phyloP scores from a whole-genome alignment of 768 basidiomycete species.

The Trametes gibbosa region DNA sequence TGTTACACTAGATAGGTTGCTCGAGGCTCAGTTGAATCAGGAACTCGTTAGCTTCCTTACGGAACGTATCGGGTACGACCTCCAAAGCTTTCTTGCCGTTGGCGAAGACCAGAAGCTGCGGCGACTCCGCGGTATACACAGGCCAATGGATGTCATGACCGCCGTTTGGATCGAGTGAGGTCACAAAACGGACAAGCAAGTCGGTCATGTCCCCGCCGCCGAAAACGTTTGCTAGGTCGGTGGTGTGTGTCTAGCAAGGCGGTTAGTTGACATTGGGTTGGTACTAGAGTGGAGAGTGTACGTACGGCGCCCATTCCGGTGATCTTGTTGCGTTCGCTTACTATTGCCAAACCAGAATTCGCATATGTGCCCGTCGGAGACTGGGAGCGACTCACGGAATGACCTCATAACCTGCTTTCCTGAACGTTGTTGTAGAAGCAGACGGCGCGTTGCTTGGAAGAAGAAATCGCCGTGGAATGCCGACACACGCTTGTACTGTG shows the following conservation, averaged over 20 bases:
- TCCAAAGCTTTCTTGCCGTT: constrained; percentile 30
- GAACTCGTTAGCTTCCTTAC: constrained; percentile 35
- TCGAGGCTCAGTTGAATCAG: constrained; percentile 4
- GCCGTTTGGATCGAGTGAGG: constrained; percentile 42
- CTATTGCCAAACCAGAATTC: not conserved
- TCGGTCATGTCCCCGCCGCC: constrained; percentile 43
- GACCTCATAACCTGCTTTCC: constrained; percentile 41
- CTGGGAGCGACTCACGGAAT: constrained; percentile 32
- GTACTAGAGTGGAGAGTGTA: not conserved
- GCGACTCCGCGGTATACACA: constrained; percentile 35
- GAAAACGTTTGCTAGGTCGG: constrained; percentile 44
- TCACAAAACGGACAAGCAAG: constrained; percentile 43
- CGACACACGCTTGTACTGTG: constrained; percentile 51
- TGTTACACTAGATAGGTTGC: constrained; percentile 27
- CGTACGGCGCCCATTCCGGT: not conserved
- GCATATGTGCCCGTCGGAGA: constrained; percentile 1
- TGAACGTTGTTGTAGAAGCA: constrained; percentile 41
- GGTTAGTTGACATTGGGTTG: not conserved
- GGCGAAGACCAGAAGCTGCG: constrained; percentile 41
- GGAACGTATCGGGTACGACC: constrained; percentile 44
- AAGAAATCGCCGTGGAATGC: constrained; percentile 48
- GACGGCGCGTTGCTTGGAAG: constrained; percentile 48
- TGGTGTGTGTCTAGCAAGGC: constrained; percentile 37
- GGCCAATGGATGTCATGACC: constrained; percentile 42
- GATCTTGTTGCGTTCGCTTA: not conserved